Conservation (phyloP, 2,329 filamentous ascomycete species). For the Colletotrichum gigasporum region DNA sequence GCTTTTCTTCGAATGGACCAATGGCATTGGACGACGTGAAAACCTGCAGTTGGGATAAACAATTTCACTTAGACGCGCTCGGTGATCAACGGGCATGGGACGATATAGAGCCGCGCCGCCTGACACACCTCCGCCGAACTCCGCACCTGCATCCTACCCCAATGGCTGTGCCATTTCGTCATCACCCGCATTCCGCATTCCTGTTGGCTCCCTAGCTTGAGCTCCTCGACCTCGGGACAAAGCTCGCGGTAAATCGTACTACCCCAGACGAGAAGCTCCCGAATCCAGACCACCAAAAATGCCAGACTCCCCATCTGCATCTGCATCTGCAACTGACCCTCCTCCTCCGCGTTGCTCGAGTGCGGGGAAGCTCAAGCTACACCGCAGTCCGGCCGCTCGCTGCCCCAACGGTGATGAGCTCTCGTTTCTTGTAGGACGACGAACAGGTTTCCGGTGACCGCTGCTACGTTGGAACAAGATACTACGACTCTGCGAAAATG, state of each 20-base stretch:
- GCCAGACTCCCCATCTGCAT: neutral
- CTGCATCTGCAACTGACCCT: neutral
- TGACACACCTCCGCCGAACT: constrained; percentile 25
- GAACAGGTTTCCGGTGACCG: neutral
- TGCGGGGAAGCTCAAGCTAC: constrained; percentile 27
- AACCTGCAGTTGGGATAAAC: neutral
- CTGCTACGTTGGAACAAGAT: neutral
- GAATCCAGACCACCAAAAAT: neutral
- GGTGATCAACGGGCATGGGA: constrained; percentile 13
- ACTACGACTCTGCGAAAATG: neutral
- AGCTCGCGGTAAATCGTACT: constrained; percentile 2
- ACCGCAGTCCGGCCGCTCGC: constrained; percentile 1
- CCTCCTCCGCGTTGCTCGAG: neutral
- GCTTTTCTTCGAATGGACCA: neutral
- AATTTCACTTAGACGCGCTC: constrained; percentile 1
- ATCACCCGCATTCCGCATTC: neutral
- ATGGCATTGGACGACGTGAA: neutral
- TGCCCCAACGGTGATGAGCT: neutral
- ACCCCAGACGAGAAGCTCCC: neutral
- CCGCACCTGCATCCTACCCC: constrained; percentile 12
- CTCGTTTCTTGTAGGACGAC: neutral
- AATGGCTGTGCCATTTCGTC: constrained; percentile 19
- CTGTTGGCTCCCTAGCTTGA: neutral
- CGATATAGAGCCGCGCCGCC: neutral
- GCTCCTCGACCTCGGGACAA: neutral